Evolutionary conservation across 2,329 filamentous ascomycete genomes (phyloP), one percentile per base, ranked within the genome.

Genomic region (Colletotrichum orchidophilum): DNA sequence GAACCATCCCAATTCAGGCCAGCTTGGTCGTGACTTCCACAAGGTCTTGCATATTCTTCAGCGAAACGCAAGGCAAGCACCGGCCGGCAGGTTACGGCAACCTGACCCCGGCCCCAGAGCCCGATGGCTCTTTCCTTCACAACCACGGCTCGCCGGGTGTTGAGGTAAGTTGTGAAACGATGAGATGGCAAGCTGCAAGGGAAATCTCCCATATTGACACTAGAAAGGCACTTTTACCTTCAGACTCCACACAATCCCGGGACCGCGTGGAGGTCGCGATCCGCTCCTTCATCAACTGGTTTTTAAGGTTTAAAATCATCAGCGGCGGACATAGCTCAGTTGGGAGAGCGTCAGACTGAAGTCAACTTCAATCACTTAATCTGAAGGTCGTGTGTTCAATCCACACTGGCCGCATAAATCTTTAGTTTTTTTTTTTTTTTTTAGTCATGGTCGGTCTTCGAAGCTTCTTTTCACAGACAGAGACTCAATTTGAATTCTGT

Each of bases 301-400:
- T n/a, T n/a, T n/a, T 1, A 1, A 0, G 0, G 1, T 15, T 5
- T 3, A n/a, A n/a, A n/a, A n/a, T 5, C 11, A 52, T 58, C 21
- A 12, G 55, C 50, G 57, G 68, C 68, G 68, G 68, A 67, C 68
- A 71, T 70, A 70, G 68, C 68, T 70, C 68, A 70, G 68, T 70
- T 70, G 67, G 67, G 67, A 70, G 67, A 70, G 67, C 67, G 67
- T 70, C 63, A 70, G 67, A 70, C 63, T 70, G 67, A 70, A 70
- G 67, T 70, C 6, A 70, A 70, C 67, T 70, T 62, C 67, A 67
- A 15, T 67, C 67, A 62, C 63, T 70, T 29, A 58, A 70, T 67
- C 67, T 67, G 67, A 70, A 70, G 67, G 67, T 66, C 64, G 60
- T 63, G 59, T 62, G 59, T 66, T 60, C 63, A 60, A 67, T 67